phyloP scores from a whole-genome alignment of 441 rosid genomes.

The Hura crepitans region DNA sequence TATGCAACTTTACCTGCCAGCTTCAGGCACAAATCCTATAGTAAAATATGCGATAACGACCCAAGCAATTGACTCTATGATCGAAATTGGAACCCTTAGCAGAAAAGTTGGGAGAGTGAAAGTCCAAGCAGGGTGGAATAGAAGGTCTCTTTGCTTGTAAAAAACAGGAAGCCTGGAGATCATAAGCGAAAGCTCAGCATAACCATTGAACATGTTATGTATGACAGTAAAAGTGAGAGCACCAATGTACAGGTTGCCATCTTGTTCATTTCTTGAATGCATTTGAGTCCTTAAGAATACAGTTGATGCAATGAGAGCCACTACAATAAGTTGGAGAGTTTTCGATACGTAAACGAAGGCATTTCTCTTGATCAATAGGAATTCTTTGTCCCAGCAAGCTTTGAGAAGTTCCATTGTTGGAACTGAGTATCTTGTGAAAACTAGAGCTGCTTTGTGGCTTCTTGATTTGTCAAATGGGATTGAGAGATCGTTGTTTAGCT shows the following conservation, averaged over 20 bases:
- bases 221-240: conserved; percentile 44
- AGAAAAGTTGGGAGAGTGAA: conserved; percentile 60
- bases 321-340: conserved; percentile 52
- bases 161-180: conserved; percentile 72
- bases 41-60: conserved; percentile 56
- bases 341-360: conserved; percentile 57
- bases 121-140: conserved; percentile 75
- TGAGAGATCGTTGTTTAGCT: conserved; percentile 44
- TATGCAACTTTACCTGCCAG: conserved; percentile 44
- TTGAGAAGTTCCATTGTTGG: conserved; percentile 52
- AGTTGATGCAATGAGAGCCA: conserved; percentile 49
- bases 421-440: conserved; percentile 50
- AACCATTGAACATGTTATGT: conserved; percentile 76
- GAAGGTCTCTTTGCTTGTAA: conserved; percentile 78
- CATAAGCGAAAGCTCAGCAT: conserved; percentile 53
- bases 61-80: conserved; percentile 62
- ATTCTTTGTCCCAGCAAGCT: conserved; percentile 67
- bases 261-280: conserved; percentile 40
- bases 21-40: conserved; percentile 63
- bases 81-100: conserved; percentile 50
- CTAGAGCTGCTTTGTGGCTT: conserved; percentile 67
- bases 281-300: conserved; percentile 51
- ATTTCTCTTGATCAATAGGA: conserved; percentile 60
- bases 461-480: conserved; percentile 46
- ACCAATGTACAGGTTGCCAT: conserved; percentile 48